phyloP scores from a whole-genome alignment of 192 early-diverging fungal genomes.

The Lobosporangium transversale region DNA sequence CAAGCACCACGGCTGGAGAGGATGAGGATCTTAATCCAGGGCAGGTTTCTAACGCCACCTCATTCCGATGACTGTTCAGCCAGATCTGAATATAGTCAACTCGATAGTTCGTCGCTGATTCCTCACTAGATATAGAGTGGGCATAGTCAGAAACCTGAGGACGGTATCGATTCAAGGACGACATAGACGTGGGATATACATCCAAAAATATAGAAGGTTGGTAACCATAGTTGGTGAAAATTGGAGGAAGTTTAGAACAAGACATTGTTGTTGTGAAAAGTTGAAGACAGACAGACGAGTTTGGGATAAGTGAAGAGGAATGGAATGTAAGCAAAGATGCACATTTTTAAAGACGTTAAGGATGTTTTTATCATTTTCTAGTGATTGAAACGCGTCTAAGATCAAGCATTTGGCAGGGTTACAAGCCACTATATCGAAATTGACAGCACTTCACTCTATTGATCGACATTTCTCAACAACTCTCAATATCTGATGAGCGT shows the following conservation, averaged over 20 bases:
- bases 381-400: background rate
- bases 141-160: background rate
- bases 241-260: constrained; percentile 10
- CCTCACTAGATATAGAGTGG: background rate
- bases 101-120: background rate
- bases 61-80: constrained; percentile 12
- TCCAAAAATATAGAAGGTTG: constrained; percentile 44
- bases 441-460: too few species aligned
- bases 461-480: too few species aligned
- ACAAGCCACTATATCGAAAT: background rate
- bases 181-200: background rate
- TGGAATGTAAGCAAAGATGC: too few species aligned
- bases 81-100: constrained; percentile 21
- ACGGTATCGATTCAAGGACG: background rate
- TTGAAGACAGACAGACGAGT: background rate
- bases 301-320: background rate
- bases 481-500: too few species aligned
- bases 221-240: constrained; percentile 43
- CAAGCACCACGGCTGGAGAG: too few species aligned
- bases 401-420: background rate
- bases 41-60: too few species aligned
- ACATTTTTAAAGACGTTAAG: too few species aligned
- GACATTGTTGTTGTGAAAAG: constrained; percentile 11
- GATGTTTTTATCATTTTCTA: background rate
- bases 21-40: too few species aligned